Evolutionary conservation across 139 green algal species (phyloP).

Genomic region (Parachlorella kessleri): DNA sequence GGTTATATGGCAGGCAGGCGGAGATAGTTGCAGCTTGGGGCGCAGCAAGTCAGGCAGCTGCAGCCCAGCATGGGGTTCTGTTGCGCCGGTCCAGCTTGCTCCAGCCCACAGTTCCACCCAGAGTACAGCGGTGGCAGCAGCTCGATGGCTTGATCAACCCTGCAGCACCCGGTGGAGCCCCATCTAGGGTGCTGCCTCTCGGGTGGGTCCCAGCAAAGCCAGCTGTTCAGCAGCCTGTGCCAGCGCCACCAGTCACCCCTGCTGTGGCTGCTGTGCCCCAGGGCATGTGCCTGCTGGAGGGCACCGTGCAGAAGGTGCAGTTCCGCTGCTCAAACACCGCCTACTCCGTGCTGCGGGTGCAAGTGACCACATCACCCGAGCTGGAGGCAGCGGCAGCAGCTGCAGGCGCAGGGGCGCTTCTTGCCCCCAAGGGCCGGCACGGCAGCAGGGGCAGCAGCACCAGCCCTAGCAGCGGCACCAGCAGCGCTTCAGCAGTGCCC

Average conservation of each 20-base stretch:
- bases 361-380: background rate
- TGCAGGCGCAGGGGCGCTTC: background rate
- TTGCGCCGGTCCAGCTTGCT: no score
- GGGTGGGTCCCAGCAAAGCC: no score
- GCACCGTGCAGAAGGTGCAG: constrained; percentile 40
- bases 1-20: background rate
- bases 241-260: background rate
- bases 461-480: background rate
- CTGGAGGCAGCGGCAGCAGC: background rate
- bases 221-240: no score
- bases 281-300: constrained; percentile 24
- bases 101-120: no score
- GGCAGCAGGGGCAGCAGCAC: background rate
- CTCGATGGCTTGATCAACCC: no score
- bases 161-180: no score
- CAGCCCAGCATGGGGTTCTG: background rate
- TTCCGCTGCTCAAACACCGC: constrained; percentile 34
- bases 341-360: constrained; percentile 50
- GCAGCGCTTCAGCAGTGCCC: background rate
- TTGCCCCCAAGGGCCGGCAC: background rate
- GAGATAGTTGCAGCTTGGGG: background rate
- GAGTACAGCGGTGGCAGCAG: background rate
- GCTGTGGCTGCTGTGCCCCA: background rate
- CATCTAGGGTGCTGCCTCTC: no score
- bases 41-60: background rate